A percentile compares a stretch with the other conserved stretches of the same genome.
These are phyloP conservation scores for Seiridium unicorne DNA, from an alignment of 2,329 filamentous ascomycete genomes.

Conservation along the genomic window DNA sequence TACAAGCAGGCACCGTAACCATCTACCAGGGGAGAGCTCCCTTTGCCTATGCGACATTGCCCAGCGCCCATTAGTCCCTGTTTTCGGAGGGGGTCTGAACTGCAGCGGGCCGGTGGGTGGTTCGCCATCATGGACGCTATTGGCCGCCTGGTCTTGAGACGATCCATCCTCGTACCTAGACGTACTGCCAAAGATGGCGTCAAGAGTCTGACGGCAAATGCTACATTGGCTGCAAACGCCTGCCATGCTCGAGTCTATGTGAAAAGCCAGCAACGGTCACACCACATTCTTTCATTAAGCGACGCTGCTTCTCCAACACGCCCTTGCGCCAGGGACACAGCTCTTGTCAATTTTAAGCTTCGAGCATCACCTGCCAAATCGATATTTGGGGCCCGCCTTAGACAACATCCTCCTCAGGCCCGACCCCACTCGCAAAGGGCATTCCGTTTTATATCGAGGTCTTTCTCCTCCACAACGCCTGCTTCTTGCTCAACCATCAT, in stretches of 20 bases:
- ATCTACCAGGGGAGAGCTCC: no score
- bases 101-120: neutral
- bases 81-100: neutral
- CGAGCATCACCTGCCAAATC: conserved; percentile 5
- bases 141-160: neutral
- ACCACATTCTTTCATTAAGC: neutral
- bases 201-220: neutral
- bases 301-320: neutral
- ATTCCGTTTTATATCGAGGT: conserved; percentile 5
- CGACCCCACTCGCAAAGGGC: neutral
- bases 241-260: neutral
- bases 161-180: neutral
- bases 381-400: neutral
- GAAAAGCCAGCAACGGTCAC: neutral
- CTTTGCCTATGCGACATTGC: no score
- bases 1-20: no score
- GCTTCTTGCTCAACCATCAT: conserved; percentile 27
- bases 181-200: neutral
- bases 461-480: conserved; percentile 24
- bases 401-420: neutral
- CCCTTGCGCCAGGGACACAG: neutral
- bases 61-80: neutral
- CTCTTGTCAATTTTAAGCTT: neutral
- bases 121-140: neutral
- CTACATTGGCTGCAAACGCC: neutral